These are phyloP conservation scores for Magnolia officinalis DNA, from an alignment of 164 flowering plant genomes.

Conservation along the genomic window DNA sequence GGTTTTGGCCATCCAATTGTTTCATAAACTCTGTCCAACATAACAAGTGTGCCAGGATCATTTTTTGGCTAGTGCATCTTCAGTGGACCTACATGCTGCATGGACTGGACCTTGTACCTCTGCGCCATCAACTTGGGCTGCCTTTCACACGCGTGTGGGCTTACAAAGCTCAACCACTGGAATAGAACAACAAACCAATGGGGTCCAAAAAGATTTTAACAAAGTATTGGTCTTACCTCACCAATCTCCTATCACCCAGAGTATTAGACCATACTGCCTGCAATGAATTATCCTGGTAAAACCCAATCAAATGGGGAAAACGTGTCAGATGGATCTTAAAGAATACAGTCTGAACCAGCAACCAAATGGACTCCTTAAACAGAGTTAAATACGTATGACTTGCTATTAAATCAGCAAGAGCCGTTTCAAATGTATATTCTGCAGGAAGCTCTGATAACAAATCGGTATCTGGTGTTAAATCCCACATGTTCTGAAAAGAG, in stretches of 20 bases:
- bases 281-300: constrained; percentile 72
- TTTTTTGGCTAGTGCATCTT: not conserved
- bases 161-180: not conserved
- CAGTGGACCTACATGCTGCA: not conserved
- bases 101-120: not conserved
- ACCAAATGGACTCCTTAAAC: constrained; percentile 1
- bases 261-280: constrained; percentile 78
- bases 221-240: constrained; percentile 38
- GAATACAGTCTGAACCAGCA: constrained; percentile 1
- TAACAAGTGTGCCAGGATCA: no score
- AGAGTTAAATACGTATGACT: constrained; percentile 16
- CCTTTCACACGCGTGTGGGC: not conserved
- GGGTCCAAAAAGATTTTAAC: not conserved
- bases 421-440: constrained; percentile 67
- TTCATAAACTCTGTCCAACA: no score
- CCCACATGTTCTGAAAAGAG: constrained; percentile 74
- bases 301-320: not conserved
- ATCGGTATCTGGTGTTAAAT: constrained; percentile 67
- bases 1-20: no score
- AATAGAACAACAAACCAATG: not conserved
- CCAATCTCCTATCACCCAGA: constrained; percentile 34
- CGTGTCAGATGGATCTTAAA: not conserved
- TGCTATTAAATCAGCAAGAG: constrained; percentile 83
- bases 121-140: not conserved
- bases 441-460: constrained; percentile 57